Percentiles rank a stretch among this genome's conserved stretches.
Conservation (phyloP, 176 grass and related monocot species). For the Carex myosuroides region DNA sequence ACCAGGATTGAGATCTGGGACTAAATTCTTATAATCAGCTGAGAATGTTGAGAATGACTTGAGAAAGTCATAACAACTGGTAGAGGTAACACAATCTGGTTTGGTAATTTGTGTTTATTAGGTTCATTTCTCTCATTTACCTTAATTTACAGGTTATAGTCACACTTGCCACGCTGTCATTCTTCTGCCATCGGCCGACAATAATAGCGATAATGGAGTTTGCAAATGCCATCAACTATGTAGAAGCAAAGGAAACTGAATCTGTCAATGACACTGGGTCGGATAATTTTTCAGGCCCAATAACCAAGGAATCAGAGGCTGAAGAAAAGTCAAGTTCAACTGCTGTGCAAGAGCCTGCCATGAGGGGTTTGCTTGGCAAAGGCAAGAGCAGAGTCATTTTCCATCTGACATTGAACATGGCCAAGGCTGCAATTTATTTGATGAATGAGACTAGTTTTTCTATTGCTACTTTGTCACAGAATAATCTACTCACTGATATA, state of each 20-base stretch:
- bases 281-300: conserved; percentile 20
- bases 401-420: conserved; percentile 93
- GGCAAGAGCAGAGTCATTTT: conserved; percentile 92
- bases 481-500: conserved; percentile 88
- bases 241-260: conserved; percentile 23
- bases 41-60: neutral
- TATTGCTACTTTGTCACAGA: conserved; percentile 84
- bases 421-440: conserved; percentile 82
- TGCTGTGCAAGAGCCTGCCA: conserved; percentile 36
- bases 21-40: neutral
- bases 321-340: conserved; percentile 38
- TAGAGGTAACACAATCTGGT: neutral
- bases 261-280: conserved; percentile 27
- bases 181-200: conserved; percentile 94
- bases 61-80: neutral
- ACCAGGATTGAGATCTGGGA: neutral
- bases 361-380: conserved; percentile 70
- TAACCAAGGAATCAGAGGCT: conserved; percentile 27
- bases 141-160: conserved; percentile 64
- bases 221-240: conserved; percentile 80
- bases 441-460: conserved; percentile 65
- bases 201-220: conserved; percentile 87
- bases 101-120: neutral
- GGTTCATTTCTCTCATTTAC: conserved; percentile 21
- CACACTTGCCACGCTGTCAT: conserved; percentile 74